Base-by-base conservation (phyloP, 2,329 filamentous ascomycete genomes). In the Neophaeococcomyces mojaviensis region DNA sequence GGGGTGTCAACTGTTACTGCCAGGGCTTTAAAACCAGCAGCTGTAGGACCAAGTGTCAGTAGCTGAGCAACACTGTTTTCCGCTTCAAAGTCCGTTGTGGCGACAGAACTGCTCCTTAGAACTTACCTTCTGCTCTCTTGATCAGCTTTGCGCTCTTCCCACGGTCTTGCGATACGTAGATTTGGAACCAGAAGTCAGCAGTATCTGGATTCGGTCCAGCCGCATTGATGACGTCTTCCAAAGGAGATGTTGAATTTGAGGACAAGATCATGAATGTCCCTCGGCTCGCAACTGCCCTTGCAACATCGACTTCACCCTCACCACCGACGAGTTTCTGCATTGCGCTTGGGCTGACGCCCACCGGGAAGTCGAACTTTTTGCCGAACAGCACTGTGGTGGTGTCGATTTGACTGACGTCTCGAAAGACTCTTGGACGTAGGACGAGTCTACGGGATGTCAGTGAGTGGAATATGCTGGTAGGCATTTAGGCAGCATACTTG, bases 1-100 rank as follows among this genome's bases (percentile, higher is more conserved):
- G 76, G 75, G 0, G 68, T 68, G 50, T 80, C 77, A 2, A 77
- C 72, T 0, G 75, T 74, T 2, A 80, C 57, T 24, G 79, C 67
- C 3, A 79, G 59, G 0, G 75, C 76, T 48, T 72, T 72, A 57
- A 73, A 77, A 6, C 74, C 73, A 16, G 41, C 41, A 13, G 20
- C 33, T 35, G 13, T n/a, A 35, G 7, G 32, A 13, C 10, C 6
- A n/a, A n/a, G n/a, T 5, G 13, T 35, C 13, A 35, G 32, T 35
- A 19, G n/a, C n/a, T n/a, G n/a, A n/a, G n/a, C n/a, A n/a, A n/a
- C n/a, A n/a, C n/a, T n/a, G n/a, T n/a, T n/a, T n/a, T n/a, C n/a
- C n/a, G n/a, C n/a, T 15, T n/a, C 32, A 19, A n/a, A 6, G 13
- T 35, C 8, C 13, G 19, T 15, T 19, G n/a, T 6, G 32, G 13